Evolutionary conservation across 2,329 filamentous ascomycete species (phyloP).

Genomic region (Exophiala alcalophila): DNA sequence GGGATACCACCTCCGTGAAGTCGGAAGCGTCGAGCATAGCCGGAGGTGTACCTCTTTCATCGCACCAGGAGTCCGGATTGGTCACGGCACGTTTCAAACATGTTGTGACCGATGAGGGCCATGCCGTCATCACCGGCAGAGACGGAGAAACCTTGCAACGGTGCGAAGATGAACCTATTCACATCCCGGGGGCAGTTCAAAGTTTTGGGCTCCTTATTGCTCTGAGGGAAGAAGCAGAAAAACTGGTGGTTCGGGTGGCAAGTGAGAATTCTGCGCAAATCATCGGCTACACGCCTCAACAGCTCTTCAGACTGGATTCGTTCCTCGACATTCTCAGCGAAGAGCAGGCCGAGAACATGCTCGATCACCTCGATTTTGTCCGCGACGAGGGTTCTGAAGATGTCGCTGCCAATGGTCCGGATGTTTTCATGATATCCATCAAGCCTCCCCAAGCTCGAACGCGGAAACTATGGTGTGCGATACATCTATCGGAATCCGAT

Average conservation of each 20-base stretch:
- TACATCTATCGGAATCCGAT: conserved; percentile 69
- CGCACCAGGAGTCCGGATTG: conserved; percentile 37
- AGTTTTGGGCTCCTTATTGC: conserved; percentile 75
- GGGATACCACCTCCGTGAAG: conserved; percentile 16
- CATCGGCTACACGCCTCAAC: conserved; percentile 71
- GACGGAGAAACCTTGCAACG: conserved; percentile 68
- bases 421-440: conserved; percentile 78
- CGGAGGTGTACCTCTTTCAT: conserved; percentile 15
- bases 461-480: conserved; percentile 80
- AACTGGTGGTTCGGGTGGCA: conserved; percentile 66
- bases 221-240: conserved; percentile 69
- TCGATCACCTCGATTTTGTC: conserved; percentile 86
- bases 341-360: conserved; percentile 76
- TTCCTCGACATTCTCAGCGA: conserved; percentile 83
- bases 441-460: conserved; percentile 54
- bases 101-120: conserved; percentile 69
- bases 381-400: conserved; percentile 72
- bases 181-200: conserved; percentile 78
- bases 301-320: conserved; percentile 70
- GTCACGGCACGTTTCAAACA: conserved; percentile 77
- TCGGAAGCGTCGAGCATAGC: conserved; percentile 22
- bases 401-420: conserved; percentile 70
- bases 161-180: conserved; percentile 89
- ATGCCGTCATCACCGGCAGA: conserved; percentile 77
- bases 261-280: conserved; percentile 77